Evolutionary conservation across 805 yeast species (phyloP).

Genomic region (Candida succiphila): DNA sequence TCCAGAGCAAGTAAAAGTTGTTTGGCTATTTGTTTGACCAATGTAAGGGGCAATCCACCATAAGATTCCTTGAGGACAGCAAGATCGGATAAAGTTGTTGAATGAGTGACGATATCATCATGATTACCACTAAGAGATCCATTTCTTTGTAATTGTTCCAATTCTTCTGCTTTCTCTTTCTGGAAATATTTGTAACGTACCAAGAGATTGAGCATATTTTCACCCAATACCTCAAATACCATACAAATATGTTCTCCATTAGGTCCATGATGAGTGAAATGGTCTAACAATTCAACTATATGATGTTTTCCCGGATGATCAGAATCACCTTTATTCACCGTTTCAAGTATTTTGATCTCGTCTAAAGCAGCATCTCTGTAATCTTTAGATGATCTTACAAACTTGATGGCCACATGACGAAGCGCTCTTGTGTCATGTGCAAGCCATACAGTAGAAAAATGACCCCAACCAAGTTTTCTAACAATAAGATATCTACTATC

Average conservation of each 20-base stretch:
- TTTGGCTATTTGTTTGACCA: conserved; percentile 46
- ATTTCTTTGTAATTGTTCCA: conserved; percentile 6
- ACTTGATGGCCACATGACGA: conserved; percentile 51
- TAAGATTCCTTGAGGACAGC: conserved; percentile 27
- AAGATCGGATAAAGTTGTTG: conserved; percentile 17
- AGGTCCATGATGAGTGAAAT: conserved; percentile 48
- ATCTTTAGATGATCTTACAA: conserved; percentile 42
- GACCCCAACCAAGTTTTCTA: conserved; percentile 64
- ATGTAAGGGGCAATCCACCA: conserved; percentile 44
- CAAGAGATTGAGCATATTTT: conserved; percentile 41
- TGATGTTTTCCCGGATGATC: conserved; percentile 41
- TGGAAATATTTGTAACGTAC: conserved; percentile 34
- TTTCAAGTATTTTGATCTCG: conserved; percentile 43
- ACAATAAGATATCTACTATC: conserved; percentile 35
- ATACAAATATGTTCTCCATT: conserved; percentile 57
- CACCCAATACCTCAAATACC: conserved; percentile 60
- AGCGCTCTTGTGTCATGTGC: conserved; percentile 30
- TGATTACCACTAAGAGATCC: neutral
- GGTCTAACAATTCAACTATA: conserved; percentile 43
- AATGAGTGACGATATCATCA: neutral
- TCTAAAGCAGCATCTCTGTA: conserved; percentile 58
- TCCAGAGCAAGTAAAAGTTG: conserved; percentile 48
- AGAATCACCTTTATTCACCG: conserved; percentile 18
- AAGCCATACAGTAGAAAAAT: conserved; percentile 65
- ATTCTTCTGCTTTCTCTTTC: conserved; percentile 18